phyloP scores from a whole-genome alignment of 257 asterid genomes.

The Solanum virginianum region DNA sequence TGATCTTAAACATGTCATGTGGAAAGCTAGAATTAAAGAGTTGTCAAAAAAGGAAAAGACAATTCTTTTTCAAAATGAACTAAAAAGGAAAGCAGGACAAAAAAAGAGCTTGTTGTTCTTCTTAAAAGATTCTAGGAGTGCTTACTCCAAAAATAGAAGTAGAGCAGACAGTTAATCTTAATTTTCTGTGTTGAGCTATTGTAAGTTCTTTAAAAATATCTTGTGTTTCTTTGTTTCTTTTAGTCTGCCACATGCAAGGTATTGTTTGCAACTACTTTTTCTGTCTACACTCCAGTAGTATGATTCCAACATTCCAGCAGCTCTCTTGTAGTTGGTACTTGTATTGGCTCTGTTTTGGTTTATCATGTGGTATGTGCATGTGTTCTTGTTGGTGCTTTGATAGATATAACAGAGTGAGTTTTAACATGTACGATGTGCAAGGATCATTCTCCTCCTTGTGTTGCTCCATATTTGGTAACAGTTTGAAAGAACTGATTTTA shows the following conservation, averaged over 20 bases:
- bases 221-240: not conserved
- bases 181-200: not conserved
- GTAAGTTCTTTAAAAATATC: not conserved
- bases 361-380: not conserved
- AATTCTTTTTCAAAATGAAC: not conserved
- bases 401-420: not conserved
- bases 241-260: not conserved
- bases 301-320: not conserved
- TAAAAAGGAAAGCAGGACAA: not conserved
- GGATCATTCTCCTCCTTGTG: not conserved
- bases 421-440: not conserved
- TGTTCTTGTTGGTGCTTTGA: not conserved
- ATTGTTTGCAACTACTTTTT: not conserved
- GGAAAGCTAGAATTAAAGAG: not conserved
- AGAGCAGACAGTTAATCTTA: not conserved
- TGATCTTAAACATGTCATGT: not conserved
- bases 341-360: not conserved
- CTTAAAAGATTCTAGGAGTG: not conserved
- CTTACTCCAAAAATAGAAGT: not conserved
- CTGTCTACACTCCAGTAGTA: not conserved
- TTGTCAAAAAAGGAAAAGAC: not conserved
- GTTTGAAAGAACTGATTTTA: not conserved
- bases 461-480: not conserved
- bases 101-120: not conserved
- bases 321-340: not conserved